phyloP scores from a whole-genome alignment of 331 rosid species.

The Prunus yedoensis region DNA sequence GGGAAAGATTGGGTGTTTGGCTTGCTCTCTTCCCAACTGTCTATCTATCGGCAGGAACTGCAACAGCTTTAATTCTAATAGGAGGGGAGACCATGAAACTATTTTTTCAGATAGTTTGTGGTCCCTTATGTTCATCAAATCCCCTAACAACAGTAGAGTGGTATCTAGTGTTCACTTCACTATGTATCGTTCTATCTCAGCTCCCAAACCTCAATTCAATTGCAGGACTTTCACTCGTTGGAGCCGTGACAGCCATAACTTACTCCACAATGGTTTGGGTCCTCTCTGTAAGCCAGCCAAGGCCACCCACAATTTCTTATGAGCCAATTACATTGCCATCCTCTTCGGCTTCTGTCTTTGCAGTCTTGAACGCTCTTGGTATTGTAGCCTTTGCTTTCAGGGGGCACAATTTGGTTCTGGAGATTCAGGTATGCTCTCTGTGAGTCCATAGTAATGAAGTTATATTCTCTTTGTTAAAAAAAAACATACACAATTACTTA shows the following conservation, averaged over 20 bases:
- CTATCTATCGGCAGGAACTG: slow-evolving; percentile 95
- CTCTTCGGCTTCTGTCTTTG: slow-evolving; percentile 61
- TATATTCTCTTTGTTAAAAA: no score
- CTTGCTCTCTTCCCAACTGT: slow-evolving; percentile 95
- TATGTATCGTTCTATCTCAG: slow-evolving; percentile 89
- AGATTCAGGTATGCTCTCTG: slow-evolving; percentile 66
- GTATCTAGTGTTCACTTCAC: slow-evolving; percentile 94
- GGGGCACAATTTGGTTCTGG: slow-evolving; percentile 85
- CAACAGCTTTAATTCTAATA: slow-evolving; percentile 87
- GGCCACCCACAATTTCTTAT: slow-evolving; percentile 82
- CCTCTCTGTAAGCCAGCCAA: slow-evolving; percentile 82
- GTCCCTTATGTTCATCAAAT: slow-evolving; percentile 81
- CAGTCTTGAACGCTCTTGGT: slow-evolving; percentile 89
- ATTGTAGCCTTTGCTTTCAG: slow-evolving; percentile 93
- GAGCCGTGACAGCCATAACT: slow-evolving; percentile 97
- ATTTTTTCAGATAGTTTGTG: slow-evolving; percentile 92
- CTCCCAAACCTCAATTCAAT: slow-evolving; percentile 98
- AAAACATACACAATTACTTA: no score
- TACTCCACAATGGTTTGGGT: slow-evolving; percentile 97
- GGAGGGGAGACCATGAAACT: slow-evolving; percentile 99
- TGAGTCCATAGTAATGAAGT: neutral
- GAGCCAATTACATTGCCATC: slow-evolving; percentile 63
- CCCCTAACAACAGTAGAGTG: slow-evolving; percentile 95
- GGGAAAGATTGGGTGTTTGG: slow-evolving; percentile 97
- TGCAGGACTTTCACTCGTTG: slow-evolving; percentile 92